phyloP scores from a whole-genome alignment of 805 yeast genomes.

The Maudiozyma barnettii region DNA sequence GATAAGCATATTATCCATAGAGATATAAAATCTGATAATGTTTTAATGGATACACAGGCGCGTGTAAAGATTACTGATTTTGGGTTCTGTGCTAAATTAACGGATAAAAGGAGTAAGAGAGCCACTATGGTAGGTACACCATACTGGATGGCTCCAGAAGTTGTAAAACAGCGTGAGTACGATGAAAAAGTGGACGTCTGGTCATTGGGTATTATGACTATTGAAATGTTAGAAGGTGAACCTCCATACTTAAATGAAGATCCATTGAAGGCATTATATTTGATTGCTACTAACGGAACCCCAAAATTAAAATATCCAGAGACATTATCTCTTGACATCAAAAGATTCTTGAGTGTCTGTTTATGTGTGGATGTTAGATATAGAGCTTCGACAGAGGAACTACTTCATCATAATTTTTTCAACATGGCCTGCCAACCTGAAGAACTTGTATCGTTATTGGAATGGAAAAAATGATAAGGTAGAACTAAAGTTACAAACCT shows the following conservation, averaged over 20 bases:
- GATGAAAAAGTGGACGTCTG: conserved; percentile 97
- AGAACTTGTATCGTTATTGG: conserved; percentile 51
- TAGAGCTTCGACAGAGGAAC: conserved; percentile 84
- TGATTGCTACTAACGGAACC: conserved; percentile 95
- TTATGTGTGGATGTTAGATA: conserved; percentile 88
- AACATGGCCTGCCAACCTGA: conserved; percentile 51
- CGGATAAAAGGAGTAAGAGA: conserved; percentile 75
- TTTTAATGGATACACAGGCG: conserved; percentile 69
- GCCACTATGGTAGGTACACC: conserved; percentile 99
- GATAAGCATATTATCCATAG: conserved; percentile 89
- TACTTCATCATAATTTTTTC: conserved; percentile 67
- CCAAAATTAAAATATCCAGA: conserved; percentile 90
- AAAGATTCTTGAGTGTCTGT: conserved; percentile 81
- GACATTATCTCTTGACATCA: conserved; percentile 64
- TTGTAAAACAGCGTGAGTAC: conserved; percentile 87
- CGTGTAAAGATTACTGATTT: conserved; percentile 93
- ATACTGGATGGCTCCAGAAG: conserved; percentile 99
- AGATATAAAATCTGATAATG: conserved; percentile 95
- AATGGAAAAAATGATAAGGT: conserved; percentile 32
- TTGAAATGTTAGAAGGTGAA: conserved; percentile 98
- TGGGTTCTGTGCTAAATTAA: conserved; percentile 92
- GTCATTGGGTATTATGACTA: conserved; percentile 97
- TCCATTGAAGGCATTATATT: conserved; percentile 84
- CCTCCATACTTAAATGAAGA: conserved; percentile 97
- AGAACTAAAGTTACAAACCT: no score